Evolutionary conservation across 805 yeast genomes (phyloP).

Genomic region (Ogataea pilisensis): DNA sequence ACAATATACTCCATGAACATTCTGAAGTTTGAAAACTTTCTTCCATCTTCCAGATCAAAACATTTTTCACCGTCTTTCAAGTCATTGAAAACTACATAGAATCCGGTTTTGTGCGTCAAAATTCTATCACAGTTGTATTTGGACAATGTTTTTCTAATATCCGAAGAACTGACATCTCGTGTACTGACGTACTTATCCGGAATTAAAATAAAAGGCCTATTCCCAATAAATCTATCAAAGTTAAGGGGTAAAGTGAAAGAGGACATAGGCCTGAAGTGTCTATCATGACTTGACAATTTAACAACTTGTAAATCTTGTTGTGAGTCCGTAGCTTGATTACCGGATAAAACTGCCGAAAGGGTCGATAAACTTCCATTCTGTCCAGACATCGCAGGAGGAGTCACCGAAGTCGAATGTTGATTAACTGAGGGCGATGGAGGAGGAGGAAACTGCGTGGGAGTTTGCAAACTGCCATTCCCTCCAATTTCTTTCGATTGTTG

Average conservation of each 20-base stretch:
- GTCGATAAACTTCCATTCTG: background rate
- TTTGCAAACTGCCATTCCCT: background rate
- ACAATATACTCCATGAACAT: slow-evolving; percentile 57
- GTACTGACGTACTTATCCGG: slow-evolving; percentile 47
- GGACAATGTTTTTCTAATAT: slow-evolving; percentile 54
- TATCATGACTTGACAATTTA: slow-evolving; percentile 27
- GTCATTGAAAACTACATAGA: slow-evolving; percentile 65
- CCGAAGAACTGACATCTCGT: slow-evolving; percentile 44
- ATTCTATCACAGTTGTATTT: slow-evolving; percentile 66
- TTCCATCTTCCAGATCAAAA: slow-evolving; percentile 58
- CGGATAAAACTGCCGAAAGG: slow-evolving; percentile 6
- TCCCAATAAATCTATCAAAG: slow-evolving; percentile 44
- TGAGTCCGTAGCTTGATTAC: slow-evolving; percentile 9
- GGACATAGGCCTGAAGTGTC: slow-evolving; percentile 28
- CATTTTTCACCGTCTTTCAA: slow-evolving; percentile 56
- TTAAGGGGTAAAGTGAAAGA: slow-evolving; percentile 41
- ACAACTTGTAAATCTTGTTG: slow-evolving; percentile 9
- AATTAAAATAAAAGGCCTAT: slow-evolving; percentile 56
- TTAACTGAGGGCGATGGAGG: background rate
- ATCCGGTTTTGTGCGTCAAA: slow-evolving; percentile 59
- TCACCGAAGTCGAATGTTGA: background rate
- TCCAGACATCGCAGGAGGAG: background rate
- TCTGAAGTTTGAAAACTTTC: slow-evolving; percentile 41
- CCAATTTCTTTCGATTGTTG: slow-evolving; percentile 3
- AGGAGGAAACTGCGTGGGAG: background rate